Percentiles rank a stretch among this genome's conserved stretches.
Conservation (phyloP, 129 eudicot genomes). For the Ambrosia trifida region DNA sequence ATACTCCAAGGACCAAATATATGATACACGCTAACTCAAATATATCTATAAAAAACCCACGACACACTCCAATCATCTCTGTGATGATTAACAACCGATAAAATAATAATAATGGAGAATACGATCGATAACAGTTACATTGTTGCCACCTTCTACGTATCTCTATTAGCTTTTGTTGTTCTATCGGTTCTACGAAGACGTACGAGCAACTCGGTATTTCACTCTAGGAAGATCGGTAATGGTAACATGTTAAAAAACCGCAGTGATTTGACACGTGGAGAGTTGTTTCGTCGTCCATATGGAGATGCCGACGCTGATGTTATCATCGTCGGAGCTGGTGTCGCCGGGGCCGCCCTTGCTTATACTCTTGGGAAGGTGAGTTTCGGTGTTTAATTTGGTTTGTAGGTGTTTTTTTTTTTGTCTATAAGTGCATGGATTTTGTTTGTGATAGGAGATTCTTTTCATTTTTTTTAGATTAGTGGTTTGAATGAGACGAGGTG, state of each 20-base stretch:
- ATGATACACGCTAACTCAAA: not conserved
- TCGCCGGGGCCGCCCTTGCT: conserved; percentile 72
- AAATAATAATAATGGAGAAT: conserved; percentile 19
- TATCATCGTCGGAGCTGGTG: conserved; percentile 69
- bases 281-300: not conserved
- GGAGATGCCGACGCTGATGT: conserved; percentile 41
- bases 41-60: not conserved
- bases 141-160: conserved; percentile 44
- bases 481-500: no score
- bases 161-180: conserved; percentile 45
- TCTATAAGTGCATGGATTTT: not conserved
- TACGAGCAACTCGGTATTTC: conserved; percentile 3
- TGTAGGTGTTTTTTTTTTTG: not conserved
- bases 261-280: conserved; percentile 26
- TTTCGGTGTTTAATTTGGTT: conserved; percentile 19
- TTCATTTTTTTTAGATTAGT: no score
- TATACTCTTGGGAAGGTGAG: conserved; percentile 60
- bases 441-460: not conserved
- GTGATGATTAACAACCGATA: not conserved
- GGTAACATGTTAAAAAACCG: conserved; percentile 1
- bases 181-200: conserved; percentile 35
- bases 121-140: conserved; percentile 39
- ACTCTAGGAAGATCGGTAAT: conserved; percentile 13
- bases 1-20: not conserved
- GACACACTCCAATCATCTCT: not conserved